Base-by-base conservation (phyloP, 768 basidiomycete genomes). In the Macrocybe gigantea region DNA sequence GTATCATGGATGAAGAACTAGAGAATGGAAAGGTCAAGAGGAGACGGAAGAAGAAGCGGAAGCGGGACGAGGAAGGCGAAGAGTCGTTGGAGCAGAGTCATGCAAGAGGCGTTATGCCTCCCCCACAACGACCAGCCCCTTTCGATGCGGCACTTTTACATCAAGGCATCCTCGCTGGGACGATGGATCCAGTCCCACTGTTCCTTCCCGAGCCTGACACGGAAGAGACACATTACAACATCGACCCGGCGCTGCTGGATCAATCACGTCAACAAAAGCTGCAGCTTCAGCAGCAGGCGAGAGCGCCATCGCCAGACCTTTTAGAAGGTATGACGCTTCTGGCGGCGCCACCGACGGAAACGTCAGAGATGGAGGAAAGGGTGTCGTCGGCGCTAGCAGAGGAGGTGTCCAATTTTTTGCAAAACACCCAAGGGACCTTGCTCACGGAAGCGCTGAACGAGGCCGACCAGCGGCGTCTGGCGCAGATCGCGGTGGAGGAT, bases 321-420 rank as follows among this genome's bases (percentile, higher is more conserved):
- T 53, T 14, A 45, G 45, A 29, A 37, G 51, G 31, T 14, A 52
- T 36, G 15, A 52, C 36, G 33, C 50, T 40, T 33, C 37, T 56
- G 9, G 53, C 55, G 12, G 53, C 60, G 10, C 62, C 74, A 0
- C 67, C 66, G 7, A 12, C 15, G n/a, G 42, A 44, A 33, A 60
- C 59, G n/a, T 61, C 60, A 6, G 58, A 63, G 10, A 65, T 82
- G 1, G 88, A 91, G 31, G 76, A 79, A 49, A 72, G 79, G 2
- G 75, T 83, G 5, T 80, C 83, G 30, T 74, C 73, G 30, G 77
- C 73, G 1, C 74, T 93, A 14, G 74, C 80, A 0, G 77, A 82
- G 49, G 89, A 92, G 61, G 82, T 94, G 1, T 69, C 79, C 1
- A 75, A 72, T 1, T 84, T 83, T 56, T 70, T 93, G 31, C 69